These are phyloP conservation scores for Fusarium avenaceum DNA, from an alignment of 2,329 filamentous ascomycete genomes.

Conservation along the genomic window DNA sequence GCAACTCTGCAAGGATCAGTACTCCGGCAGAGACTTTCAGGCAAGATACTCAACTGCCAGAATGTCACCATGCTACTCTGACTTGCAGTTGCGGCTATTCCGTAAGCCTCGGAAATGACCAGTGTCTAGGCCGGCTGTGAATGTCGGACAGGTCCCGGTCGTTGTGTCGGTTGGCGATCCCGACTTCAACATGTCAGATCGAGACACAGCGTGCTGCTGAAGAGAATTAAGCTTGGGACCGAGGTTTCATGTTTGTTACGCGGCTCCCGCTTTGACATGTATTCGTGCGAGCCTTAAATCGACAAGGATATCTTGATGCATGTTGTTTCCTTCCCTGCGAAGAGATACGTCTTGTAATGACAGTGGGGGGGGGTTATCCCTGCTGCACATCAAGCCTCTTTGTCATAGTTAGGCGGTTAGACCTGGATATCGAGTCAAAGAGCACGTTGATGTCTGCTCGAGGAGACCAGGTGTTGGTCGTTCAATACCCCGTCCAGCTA, in stretches of 20 bases:
- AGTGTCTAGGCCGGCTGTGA: background rate
- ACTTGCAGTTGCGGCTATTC: slow-evolving; percentile 1
- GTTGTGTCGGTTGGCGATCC: background rate
- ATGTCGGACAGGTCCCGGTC: background rate
- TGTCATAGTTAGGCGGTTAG: background rate
- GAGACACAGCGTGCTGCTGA: background rate
- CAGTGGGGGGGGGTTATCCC: background rate
- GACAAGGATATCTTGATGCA: background rate
- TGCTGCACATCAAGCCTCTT: background rate
- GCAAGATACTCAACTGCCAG: background rate
- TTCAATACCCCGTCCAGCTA: background rate
- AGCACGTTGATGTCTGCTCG: background rate
- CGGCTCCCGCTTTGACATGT: slow-evolving; percentile 4
- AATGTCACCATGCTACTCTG: slow-evolving; percentile 9
- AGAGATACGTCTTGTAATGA: background rate
- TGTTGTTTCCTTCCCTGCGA: background rate
- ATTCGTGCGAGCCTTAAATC: background rate
- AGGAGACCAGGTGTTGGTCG: background rate
- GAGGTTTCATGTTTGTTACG: background rate
- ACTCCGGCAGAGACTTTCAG: background rate
- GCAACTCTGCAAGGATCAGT: background rate
- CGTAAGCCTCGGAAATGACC: background rate
- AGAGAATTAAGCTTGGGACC: background rate
- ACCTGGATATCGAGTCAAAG: background rate
- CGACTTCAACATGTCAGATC: background rate